Percentiles rank a stretch among this genome's conserved stretches.
These are phyloP conservation scores for Talaromyces sp. DNA, from an alignment of 2,329 filamentous ascomycete species.

Conservation along the genomic window DNA sequence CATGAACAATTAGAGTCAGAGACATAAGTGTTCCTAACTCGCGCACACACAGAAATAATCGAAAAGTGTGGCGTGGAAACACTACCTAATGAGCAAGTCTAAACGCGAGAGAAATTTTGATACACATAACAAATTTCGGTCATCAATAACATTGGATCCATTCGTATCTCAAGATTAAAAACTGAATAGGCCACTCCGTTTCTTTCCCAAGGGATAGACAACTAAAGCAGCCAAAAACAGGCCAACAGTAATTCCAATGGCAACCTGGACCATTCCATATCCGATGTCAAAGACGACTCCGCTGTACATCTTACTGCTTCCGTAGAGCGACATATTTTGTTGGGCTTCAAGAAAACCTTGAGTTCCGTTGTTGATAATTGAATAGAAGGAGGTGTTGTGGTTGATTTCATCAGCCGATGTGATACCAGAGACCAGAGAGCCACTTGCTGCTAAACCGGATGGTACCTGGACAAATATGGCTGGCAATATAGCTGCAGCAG, in stretches of 20 bases:
- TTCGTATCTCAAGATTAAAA: slow-evolving; percentile 32
- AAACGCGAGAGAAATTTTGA: background rate
- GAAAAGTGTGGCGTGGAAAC: background rate
- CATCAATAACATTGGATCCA: background rate
- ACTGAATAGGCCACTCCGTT: slow-evolving; percentile 49
- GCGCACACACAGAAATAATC: background rate
- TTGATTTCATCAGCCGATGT: slow-evolving; percentile 56
- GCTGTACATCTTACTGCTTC: slow-evolving; percentile 21
- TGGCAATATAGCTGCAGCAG: slow-evolving; percentile 81
- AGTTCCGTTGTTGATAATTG: slow-evolving; percentile 46
- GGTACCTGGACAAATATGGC: slow-evolving; percentile 76
- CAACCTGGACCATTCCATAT: slow-evolving; percentile 50
- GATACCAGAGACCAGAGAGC: slow-evolving; percentile 58
- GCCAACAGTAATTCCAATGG: slow-evolving; percentile 50
- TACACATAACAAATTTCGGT: slow-evolving; percentile 2
- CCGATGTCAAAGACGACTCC: slow-evolving; percentile 45
- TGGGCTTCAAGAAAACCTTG: slow-evolving; percentile 31
- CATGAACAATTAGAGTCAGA: background rate
- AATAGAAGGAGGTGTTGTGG: slow-evolving; percentile 28
- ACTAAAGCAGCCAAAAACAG: slow-evolving; percentile 48
- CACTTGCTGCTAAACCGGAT: slow-evolving; percentile 58
- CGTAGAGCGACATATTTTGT: slow-evolving; percentile 24
- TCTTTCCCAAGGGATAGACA: slow-evolving; percentile 49
- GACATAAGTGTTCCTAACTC: background rate
- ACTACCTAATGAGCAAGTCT: background rate